Percentiles rank a stretch among this genome's conserved stretches.
Evolutionary conservation across 148 eudicot species (phyloP).

Genomic region (Amaranthus palmeri): DNA sequence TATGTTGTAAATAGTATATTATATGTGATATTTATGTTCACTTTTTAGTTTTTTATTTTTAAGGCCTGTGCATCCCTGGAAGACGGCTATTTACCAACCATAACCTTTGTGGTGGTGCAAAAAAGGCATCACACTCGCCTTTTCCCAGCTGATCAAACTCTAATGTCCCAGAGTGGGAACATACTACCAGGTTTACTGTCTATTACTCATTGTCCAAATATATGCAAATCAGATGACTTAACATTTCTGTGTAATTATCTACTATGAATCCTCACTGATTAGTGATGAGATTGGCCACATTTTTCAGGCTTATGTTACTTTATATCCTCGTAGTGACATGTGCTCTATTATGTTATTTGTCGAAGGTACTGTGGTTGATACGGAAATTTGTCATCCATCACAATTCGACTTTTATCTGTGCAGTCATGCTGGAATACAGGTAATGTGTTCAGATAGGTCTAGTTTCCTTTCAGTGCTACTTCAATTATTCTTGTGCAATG

Average conservation of each 20-base stretch:
- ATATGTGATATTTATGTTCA: not conserved
- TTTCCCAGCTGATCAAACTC: constrained; percentile 42
- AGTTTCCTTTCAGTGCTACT: not conserved
- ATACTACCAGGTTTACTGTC: constrained; percentile 62
- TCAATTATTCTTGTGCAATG: not conserved
- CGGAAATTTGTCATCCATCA: constrained; percentile 60
- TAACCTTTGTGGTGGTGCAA: constrained; percentile 89
- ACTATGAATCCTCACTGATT: not conserved
- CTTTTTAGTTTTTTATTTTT: not conserved
- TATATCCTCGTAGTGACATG: not conserved
- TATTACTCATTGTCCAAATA: not conserved
- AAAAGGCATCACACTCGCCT: constrained; percentile 94
- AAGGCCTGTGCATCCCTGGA: constrained; percentile 74
- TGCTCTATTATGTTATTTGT: not conserved
- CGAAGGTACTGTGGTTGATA: constrained; percentile 65
- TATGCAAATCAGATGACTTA: not conserved
- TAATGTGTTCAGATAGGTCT: constrained; percentile 7
- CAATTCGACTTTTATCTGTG: constrained; percentile 64
- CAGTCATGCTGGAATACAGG: constrained; percentile 93
- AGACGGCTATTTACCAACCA: constrained; percentile 49
- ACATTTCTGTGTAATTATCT: not conserved
- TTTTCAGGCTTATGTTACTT: not conserved
- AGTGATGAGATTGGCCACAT: no score
- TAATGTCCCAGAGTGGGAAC: constrained; percentile 76
- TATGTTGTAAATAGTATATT: not conserved